phyloP scores from a whole-genome alignment of 2,329 filamentous ascomycete species.

The Clathrospora elynae region DNA sequence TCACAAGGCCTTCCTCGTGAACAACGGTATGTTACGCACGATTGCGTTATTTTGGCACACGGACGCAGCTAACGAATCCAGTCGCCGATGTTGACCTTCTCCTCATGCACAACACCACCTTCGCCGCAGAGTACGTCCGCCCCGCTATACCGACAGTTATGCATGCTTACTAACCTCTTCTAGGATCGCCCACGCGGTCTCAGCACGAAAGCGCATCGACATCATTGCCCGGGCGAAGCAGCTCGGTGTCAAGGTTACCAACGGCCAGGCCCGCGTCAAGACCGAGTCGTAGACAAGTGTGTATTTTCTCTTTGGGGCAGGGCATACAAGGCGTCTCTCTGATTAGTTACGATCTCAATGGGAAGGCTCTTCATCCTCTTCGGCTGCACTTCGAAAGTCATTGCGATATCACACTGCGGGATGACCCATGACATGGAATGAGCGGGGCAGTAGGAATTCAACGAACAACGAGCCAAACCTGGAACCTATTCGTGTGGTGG shows the following conservation, averaged over 20 bases:
- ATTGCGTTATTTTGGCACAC: background rate
- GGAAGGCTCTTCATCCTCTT: slow-evolving; percentile 41
- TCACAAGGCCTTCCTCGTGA: slow-evolving; percentile 99
- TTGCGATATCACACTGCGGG: slow-evolving; percentile 30
- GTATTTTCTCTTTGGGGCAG: slow-evolving; percentile 37
- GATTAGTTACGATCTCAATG: slow-evolving; percentile 47
- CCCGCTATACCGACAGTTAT: background rate
- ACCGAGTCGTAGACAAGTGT: slow-evolving; percentile 71
- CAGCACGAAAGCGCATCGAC: slow-evolving; percentile 97
- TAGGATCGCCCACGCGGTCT: slow-evolving; percentile 97
- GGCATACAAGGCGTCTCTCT: slow-evolving; percentile 49
- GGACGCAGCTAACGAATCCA: slow-evolving; percentile 42
- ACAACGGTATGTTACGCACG: slow-evolving; percentile 65
- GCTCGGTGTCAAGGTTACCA: slow-evolving; percentile 99
- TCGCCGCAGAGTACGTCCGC: slow-evolving; percentile 86
- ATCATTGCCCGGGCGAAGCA: slow-evolving; percentile 98
- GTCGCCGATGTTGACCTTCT: slow-evolving; percentile 90
- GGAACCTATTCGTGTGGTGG: slow-evolving; percentile 6
- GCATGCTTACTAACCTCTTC: slow-evolving; percentile 15
- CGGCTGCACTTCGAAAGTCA: slow-evolving; percentile 38
- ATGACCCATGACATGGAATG: slow-evolving; percentile 25
- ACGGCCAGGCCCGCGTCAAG: slow-evolving; percentile 98
- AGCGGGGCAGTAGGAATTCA: slow-evolving; percentile 32
- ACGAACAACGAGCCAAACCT: slow-evolving; percentile 35
- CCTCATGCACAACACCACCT: slow-evolving; percentile 99